These are phyloP conservation scores for Naganishia vishniacii DNA, from an alignment of 768 basidiomycete genomes.

Conservation along the genomic window DNA sequence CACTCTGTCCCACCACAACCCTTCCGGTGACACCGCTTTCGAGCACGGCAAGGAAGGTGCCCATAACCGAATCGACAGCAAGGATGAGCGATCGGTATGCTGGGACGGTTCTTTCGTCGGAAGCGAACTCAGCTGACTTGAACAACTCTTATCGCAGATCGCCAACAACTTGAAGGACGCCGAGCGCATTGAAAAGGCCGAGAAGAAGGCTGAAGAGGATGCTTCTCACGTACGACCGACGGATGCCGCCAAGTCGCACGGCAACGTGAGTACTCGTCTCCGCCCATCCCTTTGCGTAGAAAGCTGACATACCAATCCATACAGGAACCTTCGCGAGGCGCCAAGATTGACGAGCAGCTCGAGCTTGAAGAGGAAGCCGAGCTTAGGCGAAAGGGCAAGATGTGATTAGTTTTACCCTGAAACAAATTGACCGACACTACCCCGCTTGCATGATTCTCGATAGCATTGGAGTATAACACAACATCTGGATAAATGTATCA, in stretches of 20 bases:
- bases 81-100: slow-evolving; percentile 40
- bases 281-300: neutral
- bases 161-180: slow-evolving; percentile 44
- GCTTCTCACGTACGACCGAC: slow-evolving; percentile 38
- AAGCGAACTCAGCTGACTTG: neutral
- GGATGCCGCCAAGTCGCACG: slow-evolving; percentile 34
- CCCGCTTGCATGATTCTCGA: neutral
- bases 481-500: slow-evolving; percentile 6
- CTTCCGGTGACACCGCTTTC: slow-evolving; percentile 34
- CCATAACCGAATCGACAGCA: slow-evolving; percentile 39
- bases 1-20: slow-evolving; percentile 41
- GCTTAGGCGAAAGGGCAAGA: slow-evolving; percentile 34
- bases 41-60: slow-evolving; percentile 28
- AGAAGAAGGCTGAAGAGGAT: slow-evolving; percentile 38
- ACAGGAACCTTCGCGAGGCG: slow-evolving; percentile 37
- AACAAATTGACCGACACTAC: neutral
- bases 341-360: slow-evolving; percentile 45
- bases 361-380: slow-evolving; percentile 42
- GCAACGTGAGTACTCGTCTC: slow-evolving; percentile 6
- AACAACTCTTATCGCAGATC: slow-evolving; percentile 1
- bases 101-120: neutral
- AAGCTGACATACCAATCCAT: neutral
- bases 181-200: slow-evolving; percentile 39
- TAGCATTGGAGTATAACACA: neutral
- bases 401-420: neutral